These are phyloP conservation scores for Umbelopsis isabellina DNA, from an alignment of 192 early-diverging fungal genomes.

Conservation along the genomic window DNA sequence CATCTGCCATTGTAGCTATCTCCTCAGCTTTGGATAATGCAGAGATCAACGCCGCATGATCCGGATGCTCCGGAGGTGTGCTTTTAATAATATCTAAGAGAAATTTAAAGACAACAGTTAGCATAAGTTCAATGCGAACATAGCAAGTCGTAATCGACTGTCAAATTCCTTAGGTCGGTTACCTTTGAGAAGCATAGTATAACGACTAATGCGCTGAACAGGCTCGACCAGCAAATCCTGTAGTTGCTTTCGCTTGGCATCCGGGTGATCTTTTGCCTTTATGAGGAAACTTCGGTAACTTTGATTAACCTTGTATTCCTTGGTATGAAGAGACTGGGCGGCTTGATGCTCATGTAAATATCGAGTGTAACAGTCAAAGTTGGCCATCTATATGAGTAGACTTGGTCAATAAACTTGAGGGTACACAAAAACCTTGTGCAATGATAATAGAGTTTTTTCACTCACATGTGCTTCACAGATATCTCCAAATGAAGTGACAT, in stretches of 20 bases:
- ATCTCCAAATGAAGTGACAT: constrained; percentile 45
- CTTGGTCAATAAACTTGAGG: background rate
- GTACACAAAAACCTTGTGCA: background rate
- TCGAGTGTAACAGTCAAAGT: constrained; percentile 65
- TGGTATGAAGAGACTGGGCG: constrained; percentile 54
- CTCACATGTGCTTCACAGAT: constrained; percentile 42
- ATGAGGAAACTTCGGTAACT: constrained; percentile 54
- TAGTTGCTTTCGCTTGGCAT: constrained; percentile 56
- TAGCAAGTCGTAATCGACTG: background rate
- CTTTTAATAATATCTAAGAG: constrained; percentile 33
- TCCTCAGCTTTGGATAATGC: constrained; percentile 26
- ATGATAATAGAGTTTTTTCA: background rate
- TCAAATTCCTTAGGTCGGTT: background rate
- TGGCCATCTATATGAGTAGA: constrained; percentile 46
- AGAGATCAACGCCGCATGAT: constrained; percentile 25
- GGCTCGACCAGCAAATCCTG: constrained; percentile 43
- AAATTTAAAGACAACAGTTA: background rate
- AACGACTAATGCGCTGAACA: constrained; percentile 42
- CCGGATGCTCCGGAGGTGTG: constrained; percentile 31
- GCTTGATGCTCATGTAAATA: constrained; percentile 67
- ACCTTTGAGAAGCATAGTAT: constrained; percentile 44
- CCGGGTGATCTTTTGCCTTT: constrained; percentile 58
- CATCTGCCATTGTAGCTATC: constrained; percentile 47
- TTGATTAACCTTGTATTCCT: constrained; percentile 56
- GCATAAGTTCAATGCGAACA: background rate